phyloP scores from a whole-genome alignment of 306 rosid species.

The Trifolium fragiferum region DNA sequence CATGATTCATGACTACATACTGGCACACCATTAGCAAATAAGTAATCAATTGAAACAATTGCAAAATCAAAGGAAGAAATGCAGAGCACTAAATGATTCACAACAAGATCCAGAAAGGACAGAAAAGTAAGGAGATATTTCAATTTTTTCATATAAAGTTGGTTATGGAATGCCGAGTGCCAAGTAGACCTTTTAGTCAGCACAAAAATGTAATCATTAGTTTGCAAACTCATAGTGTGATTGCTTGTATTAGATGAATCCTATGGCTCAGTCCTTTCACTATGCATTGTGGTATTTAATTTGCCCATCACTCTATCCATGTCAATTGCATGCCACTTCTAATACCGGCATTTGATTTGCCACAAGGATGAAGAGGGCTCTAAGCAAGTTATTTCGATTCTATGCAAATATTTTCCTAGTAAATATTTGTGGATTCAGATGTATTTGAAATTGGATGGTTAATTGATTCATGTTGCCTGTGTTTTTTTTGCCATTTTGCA shows the following conservation, averaged over 20 bases:
- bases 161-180: slow-evolving; percentile 20
- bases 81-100: not conserved
- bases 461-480: slow-evolving; percentile 28
- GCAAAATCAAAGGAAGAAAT: not conserved
- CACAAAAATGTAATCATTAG: not conserved
- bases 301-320: slow-evolving; percentile 14
- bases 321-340: slow-evolving; percentile 1
- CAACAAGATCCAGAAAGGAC: slow-evolving; percentile 8
- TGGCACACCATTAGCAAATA: slow-evolving; percentile 3
- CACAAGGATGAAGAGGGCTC: slow-evolving; percentile 17
- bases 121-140: not conserved
- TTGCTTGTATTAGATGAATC: slow-evolving; percentile 20
- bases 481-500: slow-evolving; percentile 38
- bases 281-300: slow-evolving; percentile 8
- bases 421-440: not conserved
- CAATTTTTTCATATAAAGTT: slow-evolving; percentile 13
- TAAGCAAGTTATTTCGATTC: slow-evolving; percentile 34
- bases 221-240: slow-evolving; percentile 7
- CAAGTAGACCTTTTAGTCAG: not conserved
- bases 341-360: slow-evolving; percentile 23
- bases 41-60: not conserved
- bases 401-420: slow-evolving; percentile 15
- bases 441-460: slow-evolving; percentile 20
- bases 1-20: slow-evolving; percentile 9
- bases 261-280: slow-evolving; percentile 3